Evolutionary conservation across 352 stramenopile species (phyloP).

Genomic region (Phytophthora pluvialis): DNA sequence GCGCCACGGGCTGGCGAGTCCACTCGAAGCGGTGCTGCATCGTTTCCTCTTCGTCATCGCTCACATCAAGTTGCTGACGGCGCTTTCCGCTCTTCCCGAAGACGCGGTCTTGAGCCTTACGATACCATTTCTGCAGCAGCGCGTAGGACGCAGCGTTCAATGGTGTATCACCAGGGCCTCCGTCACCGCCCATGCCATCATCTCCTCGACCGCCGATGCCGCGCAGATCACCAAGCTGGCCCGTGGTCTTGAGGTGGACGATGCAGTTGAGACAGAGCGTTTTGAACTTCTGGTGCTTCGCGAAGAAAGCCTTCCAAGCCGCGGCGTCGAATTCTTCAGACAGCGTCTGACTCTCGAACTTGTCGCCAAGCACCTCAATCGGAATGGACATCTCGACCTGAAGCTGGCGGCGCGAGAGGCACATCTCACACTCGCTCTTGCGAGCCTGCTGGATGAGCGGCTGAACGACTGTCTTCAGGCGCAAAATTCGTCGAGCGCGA

Average conservation of each 20-base stretch:
- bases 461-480: constrained; percentile 90
- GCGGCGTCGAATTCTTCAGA: constrained; percentile 93
- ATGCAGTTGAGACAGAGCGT: constrained; percentile 95
- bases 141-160: constrained; percentile 88
- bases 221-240: constrained; percentile 29
- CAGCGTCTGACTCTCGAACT: constrained; percentile 90
- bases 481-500: constrained; percentile 80
- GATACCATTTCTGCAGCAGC: constrained; percentile 93
- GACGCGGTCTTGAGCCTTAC: constrained; percentile 88
- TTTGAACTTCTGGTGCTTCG: constrained; percentile 93
- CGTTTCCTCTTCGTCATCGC: constrained; percentile 87
- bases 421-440: constrained; percentile 95
- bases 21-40: constrained; percentile 74
- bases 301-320: constrained; percentile 96
- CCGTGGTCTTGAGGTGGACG: constrained; percentile 68
- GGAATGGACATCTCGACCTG: constrained; percentile 94
- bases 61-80: constrained; percentile 74
- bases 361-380: constrained; percentile 93
- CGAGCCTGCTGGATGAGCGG: constrained; percentile 91
- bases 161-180: constrained; percentile 62
- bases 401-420: constrained; percentile 93
- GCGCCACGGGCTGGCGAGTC: constrained; percentile 70
- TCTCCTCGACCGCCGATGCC: constrained; percentile 26
- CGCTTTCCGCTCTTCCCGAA: constrained; percentile 78
- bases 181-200: constrained; percentile 32